Conservation (phyloP, 805 yeast species). For the Zygosaccharomyces pseudorouxii region DNA sequence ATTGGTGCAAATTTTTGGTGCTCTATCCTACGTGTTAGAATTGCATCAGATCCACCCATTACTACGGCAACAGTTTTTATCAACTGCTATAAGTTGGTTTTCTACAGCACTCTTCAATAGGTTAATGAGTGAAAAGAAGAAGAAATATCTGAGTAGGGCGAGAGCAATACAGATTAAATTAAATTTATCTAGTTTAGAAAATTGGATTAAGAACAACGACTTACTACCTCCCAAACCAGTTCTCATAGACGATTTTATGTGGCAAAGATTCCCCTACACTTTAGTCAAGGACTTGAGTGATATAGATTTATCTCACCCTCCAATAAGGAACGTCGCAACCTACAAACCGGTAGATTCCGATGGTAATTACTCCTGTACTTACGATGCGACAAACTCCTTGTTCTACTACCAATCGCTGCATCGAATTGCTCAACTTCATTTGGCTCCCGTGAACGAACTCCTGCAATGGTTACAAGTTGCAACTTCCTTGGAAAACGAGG, state of each 20-base stretch:
- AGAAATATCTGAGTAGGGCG: slow-evolving; percentile 67
- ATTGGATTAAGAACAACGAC: slow-evolving; percentile 70
- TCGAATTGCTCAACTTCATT: slow-evolving; percentile 59
- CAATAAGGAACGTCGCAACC: slow-evolving; percentile 25
- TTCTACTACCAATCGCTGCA: slow-evolving; percentile 63
- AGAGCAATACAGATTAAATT: slow-evolving; percentile 86
- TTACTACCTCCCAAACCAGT: slow-evolving; percentile 31
- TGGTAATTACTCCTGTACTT: slow-evolving; percentile 7
- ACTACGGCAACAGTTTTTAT: slow-evolving; percentile 69
- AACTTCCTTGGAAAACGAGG: slow-evolving; percentile 64
- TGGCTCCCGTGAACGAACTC: slow-evolving; percentile 70
- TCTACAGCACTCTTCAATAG: slow-evolving; percentile 69
- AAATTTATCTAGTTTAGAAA: slow-evolving; percentile 81
- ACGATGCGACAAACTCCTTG: slow-evolving; percentile 38
- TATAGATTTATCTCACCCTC: slow-evolving; percentile 22
- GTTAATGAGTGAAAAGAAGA: slow-evolving; percentile 52
- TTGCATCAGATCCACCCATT: slow-evolving; percentile 76
- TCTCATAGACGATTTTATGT: slow-evolving; percentile 36
- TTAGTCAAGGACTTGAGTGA: slow-evolving; percentile 31
- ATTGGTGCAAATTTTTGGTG: slow-evolving; percentile 81
- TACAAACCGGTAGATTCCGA: slow-evolving; percentile 22
- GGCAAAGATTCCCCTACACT: slow-evolving; percentile 39
- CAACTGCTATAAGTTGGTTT: slow-evolving; percentile 75
- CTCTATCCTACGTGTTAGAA: slow-evolving; percentile 78
- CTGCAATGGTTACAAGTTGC: slow-evolving; percentile 89